Conservation (phyloP, 23 red algal species). For the Cyanidioschyzon merolae region DNA sequence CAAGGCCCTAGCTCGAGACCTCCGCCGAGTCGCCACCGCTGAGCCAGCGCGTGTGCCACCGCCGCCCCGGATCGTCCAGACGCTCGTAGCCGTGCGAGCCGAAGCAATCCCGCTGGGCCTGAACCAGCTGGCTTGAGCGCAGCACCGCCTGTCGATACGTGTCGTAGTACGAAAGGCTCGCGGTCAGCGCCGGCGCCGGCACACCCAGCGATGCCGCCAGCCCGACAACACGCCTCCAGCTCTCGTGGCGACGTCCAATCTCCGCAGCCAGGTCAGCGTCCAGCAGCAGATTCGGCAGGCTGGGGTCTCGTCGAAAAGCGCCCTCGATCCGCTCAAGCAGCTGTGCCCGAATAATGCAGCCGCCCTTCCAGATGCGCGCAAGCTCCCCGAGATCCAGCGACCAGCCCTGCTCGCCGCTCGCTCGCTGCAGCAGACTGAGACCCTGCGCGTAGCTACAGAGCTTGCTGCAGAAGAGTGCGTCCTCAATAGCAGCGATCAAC, state of each 20-base stretch:
- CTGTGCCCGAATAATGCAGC: constrained; percentile 94
- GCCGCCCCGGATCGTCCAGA: constrained; percentile 25
- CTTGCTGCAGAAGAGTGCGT: constrained; percentile 79
- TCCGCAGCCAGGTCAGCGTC: constrained; percentile 72
- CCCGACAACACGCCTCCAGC: constrained; percentile 51
- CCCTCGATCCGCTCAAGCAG: constrained; percentile 94
- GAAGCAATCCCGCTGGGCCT: constrained; percentile 70
- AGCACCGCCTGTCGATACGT: constrained; percentile 60
- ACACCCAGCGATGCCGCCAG: constrained; percentile 48
- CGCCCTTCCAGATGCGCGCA: constrained; percentile 97
- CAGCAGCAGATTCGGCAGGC: constrained; percentile 48
- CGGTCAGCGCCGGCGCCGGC: constrained; percentile 51
- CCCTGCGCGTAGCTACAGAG: constrained; percentile 98
- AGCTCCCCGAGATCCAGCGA: constrained; percentile 71
- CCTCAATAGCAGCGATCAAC: constrained; percentile 43
- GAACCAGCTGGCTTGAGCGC: constrained; percentile 72
- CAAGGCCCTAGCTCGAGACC: background rate
- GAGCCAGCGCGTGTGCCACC: constrained; percentile 91
- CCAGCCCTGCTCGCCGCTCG: constrained; percentile 63
- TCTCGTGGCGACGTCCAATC: constrained; percentile 46
- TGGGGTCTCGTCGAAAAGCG: constrained; percentile 60
- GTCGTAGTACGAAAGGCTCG: constrained; percentile 84
- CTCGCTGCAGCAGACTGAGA: constrained; percentile 72
- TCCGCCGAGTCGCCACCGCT: constrained; percentile 11
- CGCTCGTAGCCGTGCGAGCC: constrained; percentile 61